phyloP scores from a whole-genome alignment of 352 stramenopile species.

The Phytopythium delawarense region DNA sequence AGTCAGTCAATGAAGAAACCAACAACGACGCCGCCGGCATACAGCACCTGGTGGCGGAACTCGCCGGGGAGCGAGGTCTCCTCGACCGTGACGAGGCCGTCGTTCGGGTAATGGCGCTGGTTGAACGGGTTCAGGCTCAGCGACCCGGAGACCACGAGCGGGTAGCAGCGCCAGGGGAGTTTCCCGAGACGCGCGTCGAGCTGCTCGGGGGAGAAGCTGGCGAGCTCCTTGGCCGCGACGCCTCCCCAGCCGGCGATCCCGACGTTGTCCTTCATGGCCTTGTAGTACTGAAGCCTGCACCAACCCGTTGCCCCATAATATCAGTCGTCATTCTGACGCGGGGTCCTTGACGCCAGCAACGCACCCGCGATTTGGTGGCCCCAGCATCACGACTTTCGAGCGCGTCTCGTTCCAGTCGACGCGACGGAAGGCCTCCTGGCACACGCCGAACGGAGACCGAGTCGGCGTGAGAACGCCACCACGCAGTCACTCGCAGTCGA shows the following conservation, averaged over 20 bases:
- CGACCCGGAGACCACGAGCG: slow-evolving; percentile 56
- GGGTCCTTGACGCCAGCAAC: background rate
- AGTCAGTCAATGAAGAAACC: background rate
- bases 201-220: slow-evolving; percentile 26
- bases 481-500: background rate
- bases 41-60: slow-evolving; percentile 56
- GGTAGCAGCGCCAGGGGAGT: slow-evolving; percentile 51
- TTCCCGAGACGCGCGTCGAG: slow-evolving; percentile 62
- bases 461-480: background rate
- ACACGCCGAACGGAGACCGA: background rate
- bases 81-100: slow-evolving; percentile 59
- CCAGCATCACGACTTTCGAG: slow-evolving; percentile 74
- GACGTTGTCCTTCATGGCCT: slow-evolving; percentile 52
- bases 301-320: background rate
- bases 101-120: slow-evolving; percentile 67
- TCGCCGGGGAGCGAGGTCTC: slow-evolving; percentile 63
- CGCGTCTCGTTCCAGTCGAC: slow-evolving; percentile 71
- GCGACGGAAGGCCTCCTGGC: slow-evolving; percentile 62
- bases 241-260: slow-evolving; percentile 52
- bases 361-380: slow-evolving; percentile 64
- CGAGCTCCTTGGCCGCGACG: slow-evolving; percentile 55
- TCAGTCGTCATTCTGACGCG: no score
- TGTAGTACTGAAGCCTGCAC: slow-evolving; percentile 52
- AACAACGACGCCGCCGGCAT: background rate
- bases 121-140: slow-evolving; percentile 76